A percentile compares a stretch with the other conserved stretches of the same genome.
Evolutionary conservation across 257 asterid genomes (phyloP).

Genomic region (Ballota nigra): DNA sequence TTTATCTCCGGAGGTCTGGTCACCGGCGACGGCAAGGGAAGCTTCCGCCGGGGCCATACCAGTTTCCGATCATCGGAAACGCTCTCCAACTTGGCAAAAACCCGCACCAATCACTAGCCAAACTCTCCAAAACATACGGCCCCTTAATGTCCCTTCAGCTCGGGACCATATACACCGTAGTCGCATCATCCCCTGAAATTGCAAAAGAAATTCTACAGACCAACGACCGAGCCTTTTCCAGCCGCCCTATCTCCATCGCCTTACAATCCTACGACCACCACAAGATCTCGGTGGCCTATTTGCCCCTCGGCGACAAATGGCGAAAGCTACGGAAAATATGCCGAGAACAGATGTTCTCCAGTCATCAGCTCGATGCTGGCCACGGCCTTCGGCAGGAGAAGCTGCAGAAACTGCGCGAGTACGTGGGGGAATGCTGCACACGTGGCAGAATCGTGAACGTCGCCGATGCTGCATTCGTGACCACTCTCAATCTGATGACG

Average conservation of each 20-base stretch:
- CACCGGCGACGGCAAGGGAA: neutral
- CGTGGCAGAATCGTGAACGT: conserved; percentile 7
- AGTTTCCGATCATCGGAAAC: conserved; percentile 20
- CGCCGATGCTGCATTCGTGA: conserved; percentile 28
- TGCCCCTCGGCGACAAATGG: conserved; percentile 33
- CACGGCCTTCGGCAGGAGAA: conserved; percentile 25
- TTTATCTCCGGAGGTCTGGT: neutral
- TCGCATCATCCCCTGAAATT: conserved; percentile 30
- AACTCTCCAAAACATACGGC: conserved; percentile 27
- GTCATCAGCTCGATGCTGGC: conserved; percentile 14
- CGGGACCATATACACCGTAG: conserved; percentile 15
- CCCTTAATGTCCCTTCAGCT: conserved; percentile 31
- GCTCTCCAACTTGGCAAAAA: neutral
- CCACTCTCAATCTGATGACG: conserved; percentile 32
- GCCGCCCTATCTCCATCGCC: neutral
- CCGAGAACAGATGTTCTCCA: conserved; percentile 25
- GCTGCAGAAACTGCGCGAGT: conserved; percentile 20
- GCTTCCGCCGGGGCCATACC: conserved; percentile 32
- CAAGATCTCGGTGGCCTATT: conserved; percentile 22
- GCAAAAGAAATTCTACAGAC: conserved; percentile 30
- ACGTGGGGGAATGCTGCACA: conserved; percentile 17
- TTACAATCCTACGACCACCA: conserved; percentile 5
- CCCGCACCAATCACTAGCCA: conserved; percentile 26
- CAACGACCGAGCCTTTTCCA: conserved; percentile 25
- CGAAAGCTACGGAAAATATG: conserved; percentile 20